Evolutionary conservation across 768 basidiomycete species (phyloP), one percentile per base, ranked within the genome.

Genomic region (Termitomyces sp.): DNA sequence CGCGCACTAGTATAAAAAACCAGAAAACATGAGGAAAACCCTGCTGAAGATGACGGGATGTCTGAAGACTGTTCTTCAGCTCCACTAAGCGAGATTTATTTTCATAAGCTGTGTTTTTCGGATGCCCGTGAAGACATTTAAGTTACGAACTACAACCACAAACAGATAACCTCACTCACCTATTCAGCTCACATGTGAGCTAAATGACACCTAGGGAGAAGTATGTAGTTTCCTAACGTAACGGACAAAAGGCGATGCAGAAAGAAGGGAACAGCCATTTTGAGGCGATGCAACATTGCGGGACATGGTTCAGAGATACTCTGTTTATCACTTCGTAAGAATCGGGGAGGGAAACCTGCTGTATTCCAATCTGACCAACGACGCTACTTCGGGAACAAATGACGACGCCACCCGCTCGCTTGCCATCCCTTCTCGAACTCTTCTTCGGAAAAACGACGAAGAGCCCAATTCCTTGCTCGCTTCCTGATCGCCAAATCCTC

Each of bases 401-500:
- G 24, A 7, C 52, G 51, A 58, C 67, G 69, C 87, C 88, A 89
- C 1, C 83, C 81, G 62, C 84, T 84, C 51, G 71, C 73, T 34
- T 84, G 76, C 88, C 89, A 97, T 0, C 84, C 86, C 56, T 78
- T 79, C 69, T 89, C 84, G 65, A 97, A 97, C 63, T 87, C 84
- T 26, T 81, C 81, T 63, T 84, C 82, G 0, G 87, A 89, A 65
- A 98, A 97, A 62, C 79, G 77, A 62, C 85, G 79, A 31, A 84
- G 77, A 12, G 92, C 93, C 77, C 82, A 86, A 54, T 68, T 74
- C 51, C 94, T 75, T 0, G 92, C 92, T 44, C 91, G 74, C 57
- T 73, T 70, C 5, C 94, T 77, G 66, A 94, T 81, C 1, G 77
- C 82, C n/a, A 77, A 59, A 51, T 86, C 84, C 24, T 85, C 82